Conservation (phyloP, 495 filamentous ascomycete species). For the Aspergillus haitiensis region DNA sequence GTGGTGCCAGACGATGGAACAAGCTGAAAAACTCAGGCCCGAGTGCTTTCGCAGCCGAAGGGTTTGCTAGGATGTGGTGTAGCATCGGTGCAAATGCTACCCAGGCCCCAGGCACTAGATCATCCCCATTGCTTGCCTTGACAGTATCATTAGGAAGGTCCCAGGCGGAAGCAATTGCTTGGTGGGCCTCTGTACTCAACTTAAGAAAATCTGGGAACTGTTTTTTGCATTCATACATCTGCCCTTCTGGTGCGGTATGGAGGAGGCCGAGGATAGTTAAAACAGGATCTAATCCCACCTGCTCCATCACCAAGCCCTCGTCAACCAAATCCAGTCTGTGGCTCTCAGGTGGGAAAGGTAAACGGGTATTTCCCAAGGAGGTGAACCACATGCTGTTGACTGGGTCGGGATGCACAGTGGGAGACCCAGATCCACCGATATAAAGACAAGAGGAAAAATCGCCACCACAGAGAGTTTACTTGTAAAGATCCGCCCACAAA, state of each 20-base stretch:
- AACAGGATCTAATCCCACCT: neutral
- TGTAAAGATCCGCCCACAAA: neutral
- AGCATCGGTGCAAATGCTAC: neutral
- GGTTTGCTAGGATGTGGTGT: neutral
- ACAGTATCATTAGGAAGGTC: neutral
- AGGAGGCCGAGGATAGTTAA: neutral
- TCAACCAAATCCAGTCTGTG: neutral
- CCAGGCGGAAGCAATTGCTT: neutral
- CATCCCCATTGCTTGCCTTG: neutral
- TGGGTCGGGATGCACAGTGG: neutral
- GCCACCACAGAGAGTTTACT: neutral
- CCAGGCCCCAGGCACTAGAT: neutral
- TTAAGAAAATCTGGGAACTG: neutral
- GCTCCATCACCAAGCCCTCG: neutral
- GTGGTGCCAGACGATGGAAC: neutral
- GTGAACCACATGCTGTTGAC: neutral
- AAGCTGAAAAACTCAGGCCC: neutral
- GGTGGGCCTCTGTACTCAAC: neutral
- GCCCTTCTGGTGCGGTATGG: neutral
- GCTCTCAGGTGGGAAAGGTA: neutral
- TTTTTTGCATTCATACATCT: neutral
- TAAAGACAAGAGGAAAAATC: neutral
- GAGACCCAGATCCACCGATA: neutral
- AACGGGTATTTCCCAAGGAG: neutral
- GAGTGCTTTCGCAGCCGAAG: neutral